These are phyloP conservation scores for Athelia sp. DNA, from an alignment of 1,284 basidiomycete species.

Conservation along the genomic window DNA sequence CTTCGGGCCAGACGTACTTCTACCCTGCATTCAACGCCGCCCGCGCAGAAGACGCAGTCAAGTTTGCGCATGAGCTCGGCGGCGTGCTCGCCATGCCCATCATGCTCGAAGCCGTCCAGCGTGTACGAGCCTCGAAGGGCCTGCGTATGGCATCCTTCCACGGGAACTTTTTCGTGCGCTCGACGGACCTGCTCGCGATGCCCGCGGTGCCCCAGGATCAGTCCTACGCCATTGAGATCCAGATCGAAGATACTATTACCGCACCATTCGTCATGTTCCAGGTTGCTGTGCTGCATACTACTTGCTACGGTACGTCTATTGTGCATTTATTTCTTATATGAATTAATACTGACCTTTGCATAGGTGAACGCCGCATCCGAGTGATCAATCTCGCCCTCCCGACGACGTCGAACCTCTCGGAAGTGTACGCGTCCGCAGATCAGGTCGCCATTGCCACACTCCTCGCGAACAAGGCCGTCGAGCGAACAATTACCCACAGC, in stretches of 20 bases:
- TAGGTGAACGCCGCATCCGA: slow-evolving; percentile 91
- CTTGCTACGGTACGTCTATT: slow-evolving; percentile 70
- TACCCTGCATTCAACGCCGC: slow-evolving; percentile 98
- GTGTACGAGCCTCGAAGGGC: slow-evolving; percentile 92
- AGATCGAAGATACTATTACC: slow-evolving; percentile 95
- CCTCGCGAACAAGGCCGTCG: slow-evolving; percentile 96
- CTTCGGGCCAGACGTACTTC: slow-evolving; percentile 97
- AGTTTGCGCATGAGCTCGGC: slow-evolving; percentile 97
- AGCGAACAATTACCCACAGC: slow-evolving; percentile 85
- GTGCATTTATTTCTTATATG: neutral
- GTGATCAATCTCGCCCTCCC: slow-evolving; percentile 93
- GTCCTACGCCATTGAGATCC: slow-evolving; percentile 95
- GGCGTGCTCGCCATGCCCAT: slow-evolving; percentile 92
- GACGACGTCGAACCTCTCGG: slow-evolving; percentile 89
- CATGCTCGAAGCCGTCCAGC: slow-evolving; percentile 96
- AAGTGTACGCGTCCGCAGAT: slow-evolving; percentile 93
- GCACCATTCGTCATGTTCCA: slow-evolving; percentile 94
- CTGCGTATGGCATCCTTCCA: slow-evolving; percentile 98
- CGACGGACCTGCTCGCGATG: slow-evolving; percentile 94
- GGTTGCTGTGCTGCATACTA: slow-evolving; percentile 94
- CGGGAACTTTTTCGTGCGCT: slow-evolving; percentile 99
- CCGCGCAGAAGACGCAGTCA: slow-evolving; percentile 91
- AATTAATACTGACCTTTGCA: neutral
- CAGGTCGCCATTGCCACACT: slow-evolving; percentile 89
- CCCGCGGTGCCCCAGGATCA: slow-evolving; percentile 96